Conservation (phyloP, 2,329 filamentous ascomycete genomes). For the Blastomyces parvus region DNA sequence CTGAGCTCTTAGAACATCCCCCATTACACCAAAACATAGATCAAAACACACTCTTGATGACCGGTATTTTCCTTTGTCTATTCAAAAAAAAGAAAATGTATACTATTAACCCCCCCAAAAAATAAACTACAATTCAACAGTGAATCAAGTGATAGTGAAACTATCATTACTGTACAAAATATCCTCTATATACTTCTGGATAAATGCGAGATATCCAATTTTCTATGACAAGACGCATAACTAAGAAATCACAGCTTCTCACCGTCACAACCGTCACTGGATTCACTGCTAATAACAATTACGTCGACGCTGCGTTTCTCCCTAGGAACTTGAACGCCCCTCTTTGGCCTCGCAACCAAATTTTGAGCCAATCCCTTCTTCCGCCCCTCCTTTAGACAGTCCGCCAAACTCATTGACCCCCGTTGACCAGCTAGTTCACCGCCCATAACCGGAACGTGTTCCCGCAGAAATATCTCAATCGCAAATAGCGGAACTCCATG, state of each 20-base stretch:
- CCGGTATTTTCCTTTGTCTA: conserved; percentile 7
- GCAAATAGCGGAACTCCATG: conserved; percentile 42
- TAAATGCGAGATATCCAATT: background rate
- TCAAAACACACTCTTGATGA: background rate
- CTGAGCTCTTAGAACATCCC: background rate
- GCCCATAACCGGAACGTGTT: conserved; percentile 3
- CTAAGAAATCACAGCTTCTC: background rate
- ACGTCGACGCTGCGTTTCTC: background rate
- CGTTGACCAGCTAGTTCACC: background rate
- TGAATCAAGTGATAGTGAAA: background rate
- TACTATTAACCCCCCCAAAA: background rate
- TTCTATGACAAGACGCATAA: background rate
- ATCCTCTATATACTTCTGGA: background rate
- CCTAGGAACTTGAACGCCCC: background rate
- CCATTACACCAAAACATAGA: conserved; percentile 7
- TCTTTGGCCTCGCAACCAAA: background rate
- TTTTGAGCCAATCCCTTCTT: background rate
- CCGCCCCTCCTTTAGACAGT: background rate
- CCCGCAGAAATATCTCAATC: conserved; percentile 33
- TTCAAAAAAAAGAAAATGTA: background rate
- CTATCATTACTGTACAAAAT: background rate
- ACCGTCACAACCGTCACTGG: background rate
- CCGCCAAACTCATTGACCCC: background rate
- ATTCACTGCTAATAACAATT: conserved; percentile 3
- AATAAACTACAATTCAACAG: background rate